Percentiles rank a stretch among this genome's conserved stretches.
phyloP scores from a whole-genome alignment of 768 basidiomycete species.

The Agrocybe pediades region DNA sequence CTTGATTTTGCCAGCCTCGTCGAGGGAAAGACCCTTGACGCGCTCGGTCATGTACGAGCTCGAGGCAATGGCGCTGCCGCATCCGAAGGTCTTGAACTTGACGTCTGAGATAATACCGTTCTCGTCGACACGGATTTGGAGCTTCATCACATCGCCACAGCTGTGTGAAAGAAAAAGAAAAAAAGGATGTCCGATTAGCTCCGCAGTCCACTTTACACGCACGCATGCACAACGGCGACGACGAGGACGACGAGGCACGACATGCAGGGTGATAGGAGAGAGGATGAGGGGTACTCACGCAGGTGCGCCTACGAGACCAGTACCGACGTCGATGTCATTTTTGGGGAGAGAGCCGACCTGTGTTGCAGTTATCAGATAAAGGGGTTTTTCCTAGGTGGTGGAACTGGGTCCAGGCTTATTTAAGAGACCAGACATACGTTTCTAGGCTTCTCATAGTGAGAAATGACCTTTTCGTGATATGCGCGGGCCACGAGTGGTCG shows the following conservation, averaged over 20 bases:
- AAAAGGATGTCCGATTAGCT: slow-evolving; percentile 26
- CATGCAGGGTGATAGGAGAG: slow-evolving; percentile 8
- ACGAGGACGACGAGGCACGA: slow-evolving; percentile 3
- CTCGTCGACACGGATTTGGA: slow-evolving; percentile 97
- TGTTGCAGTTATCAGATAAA: slow-evolving; percentile 60
- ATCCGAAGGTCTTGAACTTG: slow-evolving; percentile 99
- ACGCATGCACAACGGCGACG: slow-evolving; percentile 18
- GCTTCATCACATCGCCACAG: slow-evolving; percentile 99
- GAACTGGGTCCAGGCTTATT: slow-evolving; percentile 27
- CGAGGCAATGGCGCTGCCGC: slow-evolving; percentile 97
- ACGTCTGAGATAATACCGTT: slow-evolving; percentile 95
- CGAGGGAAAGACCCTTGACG: slow-evolving; percentile 91
- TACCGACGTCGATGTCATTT: slow-evolving; percentile 88
- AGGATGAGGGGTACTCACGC: slow-evolving; percentile 58
- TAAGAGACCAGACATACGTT: slow-evolving; percentile 70
- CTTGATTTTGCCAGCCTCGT: slow-evolving; percentile 94
- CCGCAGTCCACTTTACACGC: slow-evolving; percentile 18
- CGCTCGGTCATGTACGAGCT: slow-evolving; percentile 99
- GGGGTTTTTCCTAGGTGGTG: slow-evolving; percentile 5
- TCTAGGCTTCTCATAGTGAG: slow-evolving; percentile 96
- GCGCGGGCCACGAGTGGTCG: slow-evolving; percentile 62
- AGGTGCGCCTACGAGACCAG: slow-evolving; percentile 96
- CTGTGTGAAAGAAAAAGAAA: slow-evolving; percentile 39
- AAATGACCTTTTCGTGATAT: slow-evolving; percentile 96
- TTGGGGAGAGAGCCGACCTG: slow-evolving; percentile 98